Percentiles rank a stretch among this genome's conserved stretches.
phyloP scores from a whole-genome alignment of 1,139 yeast species.

The Nadsonia commutata region DNA sequence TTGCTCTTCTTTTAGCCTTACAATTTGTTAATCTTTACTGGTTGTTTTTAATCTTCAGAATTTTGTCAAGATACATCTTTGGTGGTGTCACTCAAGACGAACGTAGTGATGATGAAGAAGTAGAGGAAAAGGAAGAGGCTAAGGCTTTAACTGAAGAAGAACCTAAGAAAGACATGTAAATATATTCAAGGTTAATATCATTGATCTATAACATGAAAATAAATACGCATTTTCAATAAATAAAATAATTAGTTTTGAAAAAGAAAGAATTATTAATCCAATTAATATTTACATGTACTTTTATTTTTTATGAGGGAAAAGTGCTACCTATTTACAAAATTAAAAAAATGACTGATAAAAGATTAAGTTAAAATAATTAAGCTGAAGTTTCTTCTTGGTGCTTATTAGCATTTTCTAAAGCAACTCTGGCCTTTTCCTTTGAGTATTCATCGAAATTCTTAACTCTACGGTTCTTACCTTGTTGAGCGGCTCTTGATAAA shows the following conservation, averaged over 20 bases:
- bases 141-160: slow-evolving; percentile 8
- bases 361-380: background rate
- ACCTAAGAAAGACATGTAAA: slow-evolving; percentile 2
- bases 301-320: background rate
- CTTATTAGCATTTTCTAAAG: background rate
- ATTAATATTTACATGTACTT: background rate
- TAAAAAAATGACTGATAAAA: background rate
- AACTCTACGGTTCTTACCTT: slow-evolving; percentile 46
- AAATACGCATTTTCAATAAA: no score
- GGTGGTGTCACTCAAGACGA: slow-evolving; percentile 62
- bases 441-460: slow-evolving; percentile 18
- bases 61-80: slow-evolving; percentile 45
- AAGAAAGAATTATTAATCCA: no score
- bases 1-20: slow-evolving; percentile 57
- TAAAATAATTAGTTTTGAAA: background rate
- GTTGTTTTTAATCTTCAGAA: slow-evolving; percentile 70
- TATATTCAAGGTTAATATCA: slow-evolving; percentile 3
- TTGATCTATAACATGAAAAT: slow-evolving; percentile 1
- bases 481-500: slow-evolving; percentile 70
- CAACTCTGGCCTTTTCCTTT: background rate
- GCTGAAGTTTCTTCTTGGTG: background rate
- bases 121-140: slow-evolving; percentile 28
- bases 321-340: background rate
- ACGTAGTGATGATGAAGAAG: slow-evolving; percentile 77
- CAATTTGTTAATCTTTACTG: slow-evolving; percentile 81